Evolutionary conservation across 345 rosid genomes (phyloP).

Genomic region (Eucalyptus erythrocorys): DNA sequence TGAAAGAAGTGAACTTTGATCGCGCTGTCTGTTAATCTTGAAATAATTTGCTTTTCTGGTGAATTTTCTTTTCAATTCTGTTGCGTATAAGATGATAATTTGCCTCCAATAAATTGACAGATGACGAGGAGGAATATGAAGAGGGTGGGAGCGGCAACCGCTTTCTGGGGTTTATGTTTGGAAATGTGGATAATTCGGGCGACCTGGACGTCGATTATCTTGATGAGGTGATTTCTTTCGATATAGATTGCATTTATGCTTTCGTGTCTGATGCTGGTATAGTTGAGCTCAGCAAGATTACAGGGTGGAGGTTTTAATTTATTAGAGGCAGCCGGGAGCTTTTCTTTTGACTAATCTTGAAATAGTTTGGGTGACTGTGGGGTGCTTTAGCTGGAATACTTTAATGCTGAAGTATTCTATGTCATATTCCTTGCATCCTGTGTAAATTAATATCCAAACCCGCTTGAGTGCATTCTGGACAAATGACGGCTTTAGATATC

Average conservation of each 20-base stretch:
- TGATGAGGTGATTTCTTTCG: constrained; percentile 52
- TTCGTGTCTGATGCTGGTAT: background rate
- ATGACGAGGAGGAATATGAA: constrained; percentile 78
- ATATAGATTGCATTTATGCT: background rate
- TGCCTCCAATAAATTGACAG: constrained; percentile 8
- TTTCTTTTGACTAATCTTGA: background rate
- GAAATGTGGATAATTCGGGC: constrained; percentile 91
- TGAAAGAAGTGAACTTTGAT: background rate
- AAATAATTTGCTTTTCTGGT: background rate
- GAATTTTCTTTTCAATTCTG: background rate
- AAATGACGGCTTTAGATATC: background rate
- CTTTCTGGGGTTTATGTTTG: constrained; percentile 89
- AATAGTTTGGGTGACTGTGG: background rate
- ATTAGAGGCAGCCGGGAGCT: background rate
- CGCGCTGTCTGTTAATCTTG: background rate
- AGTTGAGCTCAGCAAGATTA: background rate
- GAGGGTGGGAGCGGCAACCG: constrained; percentile 60
- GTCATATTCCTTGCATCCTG: background rate
- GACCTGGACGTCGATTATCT: constrained; percentile 98
- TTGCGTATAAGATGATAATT: background rate
- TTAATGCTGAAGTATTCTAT: background rate
- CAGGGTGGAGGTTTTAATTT: background rate
- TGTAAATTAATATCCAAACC: background rate
- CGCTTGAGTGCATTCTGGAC: background rate
- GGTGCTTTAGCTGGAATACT: background rate